Evolutionary conservation across 495 filamentous ascomycete species (phyloP).

Genomic region (Podospora conica): DNA sequence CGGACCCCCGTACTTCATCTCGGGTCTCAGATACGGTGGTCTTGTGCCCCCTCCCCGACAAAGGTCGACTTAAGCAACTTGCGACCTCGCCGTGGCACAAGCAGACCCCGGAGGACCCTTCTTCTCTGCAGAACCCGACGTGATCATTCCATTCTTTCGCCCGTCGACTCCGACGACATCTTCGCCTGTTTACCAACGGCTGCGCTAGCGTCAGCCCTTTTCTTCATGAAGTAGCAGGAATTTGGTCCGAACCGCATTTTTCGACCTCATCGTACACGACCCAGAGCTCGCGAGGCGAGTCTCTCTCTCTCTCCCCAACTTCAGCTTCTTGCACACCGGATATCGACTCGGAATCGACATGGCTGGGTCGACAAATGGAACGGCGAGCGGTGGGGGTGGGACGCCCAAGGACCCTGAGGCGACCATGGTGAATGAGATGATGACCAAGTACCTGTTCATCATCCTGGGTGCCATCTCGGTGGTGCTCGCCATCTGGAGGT

Average conservation of each 20-base stretch:
- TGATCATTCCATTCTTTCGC: background rate
- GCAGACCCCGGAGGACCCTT: background rate
- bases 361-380: constrained; percentile 6
- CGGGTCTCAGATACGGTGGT: background rate
- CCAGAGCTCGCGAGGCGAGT: background rate
- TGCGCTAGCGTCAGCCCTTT: background rate
- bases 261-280: background rate
- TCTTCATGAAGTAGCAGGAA: background rate
- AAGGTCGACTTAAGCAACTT: background rate
- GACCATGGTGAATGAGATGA: constrained; percentile 35
- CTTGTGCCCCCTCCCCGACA: background rate
- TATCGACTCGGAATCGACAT: background rate
- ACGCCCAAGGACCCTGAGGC: constrained; percentile 17
- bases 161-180: background rate
- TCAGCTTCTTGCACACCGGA: background rate
- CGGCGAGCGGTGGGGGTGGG: constrained; percentile 6
- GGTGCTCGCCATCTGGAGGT: constrained; percentile 42
- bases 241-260: background rate
- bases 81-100: background rate
- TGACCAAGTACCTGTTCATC: constrained; percentile 44
- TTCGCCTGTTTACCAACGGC: background rate
- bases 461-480: constrained; percentile 39
- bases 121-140: background rate
- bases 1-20: background rate
- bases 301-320: background rate